phyloP scores from a whole-genome alignment of 1,284 basidiomycete genomes.

The Trichosporon ovoides region DNA sequence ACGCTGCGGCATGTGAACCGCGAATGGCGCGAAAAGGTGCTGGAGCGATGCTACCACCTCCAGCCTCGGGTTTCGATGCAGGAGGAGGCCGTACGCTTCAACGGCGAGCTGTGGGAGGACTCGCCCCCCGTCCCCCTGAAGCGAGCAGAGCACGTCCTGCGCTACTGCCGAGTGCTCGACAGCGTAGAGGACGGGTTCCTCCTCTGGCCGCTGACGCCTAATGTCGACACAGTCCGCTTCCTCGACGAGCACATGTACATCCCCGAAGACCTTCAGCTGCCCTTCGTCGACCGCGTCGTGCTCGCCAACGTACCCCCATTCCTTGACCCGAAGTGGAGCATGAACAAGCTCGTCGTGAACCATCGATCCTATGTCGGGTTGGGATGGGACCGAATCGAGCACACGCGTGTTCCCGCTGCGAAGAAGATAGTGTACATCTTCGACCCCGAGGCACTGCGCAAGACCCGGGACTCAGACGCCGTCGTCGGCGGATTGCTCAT shows the following conservation, averaged over 20 bases:
- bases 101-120: background rate
- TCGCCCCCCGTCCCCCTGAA: background rate
- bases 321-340: background rate
- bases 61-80: background rate
- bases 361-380: background rate
- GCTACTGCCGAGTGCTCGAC: background rate
- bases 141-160: background rate
- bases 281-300: background rate
- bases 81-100: background rate
- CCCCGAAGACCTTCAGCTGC: background rate
- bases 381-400: background rate
- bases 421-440: constrained; percentile 1
- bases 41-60: background rate
- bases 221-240: background rate
- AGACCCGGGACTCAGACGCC: background rate
- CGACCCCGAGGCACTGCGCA: background rate
- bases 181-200: background rate
- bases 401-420: background rate
- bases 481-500: background rate
- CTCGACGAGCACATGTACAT: background rate
- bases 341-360: background rate
- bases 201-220: background rate
- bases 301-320: background rate
- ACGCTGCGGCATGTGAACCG: background rate
- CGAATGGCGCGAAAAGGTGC: background rate